Evolutionary conservation across 164 flowering plant genomes (phyloP).

Genomic region (Tetrastigma voinierianum): DNA sequence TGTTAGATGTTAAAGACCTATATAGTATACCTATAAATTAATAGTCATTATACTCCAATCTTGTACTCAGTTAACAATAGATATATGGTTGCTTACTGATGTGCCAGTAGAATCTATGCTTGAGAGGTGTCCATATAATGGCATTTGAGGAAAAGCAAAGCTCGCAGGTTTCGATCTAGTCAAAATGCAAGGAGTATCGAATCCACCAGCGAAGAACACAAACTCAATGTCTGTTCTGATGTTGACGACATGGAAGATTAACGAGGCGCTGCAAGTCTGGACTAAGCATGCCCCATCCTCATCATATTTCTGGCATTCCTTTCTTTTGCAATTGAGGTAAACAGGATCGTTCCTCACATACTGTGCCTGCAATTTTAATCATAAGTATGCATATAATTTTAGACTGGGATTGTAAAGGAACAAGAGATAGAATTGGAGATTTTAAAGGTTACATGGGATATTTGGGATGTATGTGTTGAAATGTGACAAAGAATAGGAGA

Average conservation of each 20-base stretch:
- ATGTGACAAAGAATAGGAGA: too few relatives aligned
- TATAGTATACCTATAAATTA: too few relatives aligned
- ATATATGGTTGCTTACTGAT: conserved; percentile 43
- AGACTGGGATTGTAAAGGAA: not conserved
- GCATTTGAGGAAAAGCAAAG: conserved; percentile 58
- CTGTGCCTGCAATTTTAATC: conserved; percentile 47
- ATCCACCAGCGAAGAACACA: conserved; percentile 66
- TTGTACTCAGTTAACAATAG: too few relatives aligned
- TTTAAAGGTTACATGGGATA: too few relatives aligned
- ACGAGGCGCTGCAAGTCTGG: conserved; percentile 57
- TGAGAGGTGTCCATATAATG: conserved; percentile 70
- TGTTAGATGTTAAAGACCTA: too few relatives aligned
- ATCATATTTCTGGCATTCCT: conserved; percentile 41
- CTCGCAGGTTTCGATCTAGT: conserved; percentile 33
- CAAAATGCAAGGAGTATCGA: conserved; percentile 57
- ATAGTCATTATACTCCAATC: too few relatives aligned
- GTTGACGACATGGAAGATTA: conserved; percentile 72
- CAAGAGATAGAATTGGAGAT: too few relatives aligned
- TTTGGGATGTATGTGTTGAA: too few relatives aligned
- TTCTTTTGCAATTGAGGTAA: conserved; percentile 51
- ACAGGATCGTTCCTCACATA: conserved; percentile 55
- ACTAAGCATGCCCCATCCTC: conserved; percentile 29
- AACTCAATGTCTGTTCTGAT: conserved; percentile 77
- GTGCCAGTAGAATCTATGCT: conserved; percentile 66
- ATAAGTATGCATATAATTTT: not conserved